Evolutionary conservation across 257 asterid genomes (phyloP), one percentile per base, ranked within the genome.

Genomic region (Petunia axillaris): DNA sequence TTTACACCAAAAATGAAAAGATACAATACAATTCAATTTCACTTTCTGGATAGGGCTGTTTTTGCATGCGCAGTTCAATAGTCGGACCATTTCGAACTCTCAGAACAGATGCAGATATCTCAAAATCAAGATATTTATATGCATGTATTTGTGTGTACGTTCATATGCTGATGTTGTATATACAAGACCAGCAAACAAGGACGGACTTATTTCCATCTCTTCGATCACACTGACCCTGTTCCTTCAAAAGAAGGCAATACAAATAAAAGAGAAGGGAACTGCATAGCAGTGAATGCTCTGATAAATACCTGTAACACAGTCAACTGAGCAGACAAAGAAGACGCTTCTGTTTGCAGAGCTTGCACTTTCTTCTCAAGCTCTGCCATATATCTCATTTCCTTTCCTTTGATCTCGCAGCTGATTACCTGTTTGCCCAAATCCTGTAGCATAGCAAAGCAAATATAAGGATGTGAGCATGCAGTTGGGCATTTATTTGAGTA

Each of bases 351-450:
- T 89, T 95, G 98, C 87, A 95, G 84, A 50, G 96, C 87, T 82
- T 92, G 98, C 79, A 95, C 97, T 85, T 93, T 93, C 89, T 97
- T 92, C 87, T 95, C 99, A 83, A 95, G 98, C 87, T 95, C 99
- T 46, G 93, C 90, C 76, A 95, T 93, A 84, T 95, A 95, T 71
- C 99, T 91, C 97, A 95, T 93, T 95, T 95, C 83, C 98, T 87
- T 85, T 95, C 99, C 87, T 95, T 93, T 76, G 99, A 95, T 86
- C 99, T 88, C 25, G 94, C 97, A 44, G 98, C 98, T 36, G 99
- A 93, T 86, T 93, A 98, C 86, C 99, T 92, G 79, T 95, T 95
- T 62, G 99, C 99, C 97, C 98, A 93, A 82, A 95, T 92, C 91
- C 97, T 95, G 84, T 83, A 52, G 59, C 76, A 79, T 60, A 75